Percentiles rank a stretch among this genome's conserved stretches.
Conservation (phyloP, 2,329 filamentous ascomycete species). For the Fusarium sp. region DNA sequence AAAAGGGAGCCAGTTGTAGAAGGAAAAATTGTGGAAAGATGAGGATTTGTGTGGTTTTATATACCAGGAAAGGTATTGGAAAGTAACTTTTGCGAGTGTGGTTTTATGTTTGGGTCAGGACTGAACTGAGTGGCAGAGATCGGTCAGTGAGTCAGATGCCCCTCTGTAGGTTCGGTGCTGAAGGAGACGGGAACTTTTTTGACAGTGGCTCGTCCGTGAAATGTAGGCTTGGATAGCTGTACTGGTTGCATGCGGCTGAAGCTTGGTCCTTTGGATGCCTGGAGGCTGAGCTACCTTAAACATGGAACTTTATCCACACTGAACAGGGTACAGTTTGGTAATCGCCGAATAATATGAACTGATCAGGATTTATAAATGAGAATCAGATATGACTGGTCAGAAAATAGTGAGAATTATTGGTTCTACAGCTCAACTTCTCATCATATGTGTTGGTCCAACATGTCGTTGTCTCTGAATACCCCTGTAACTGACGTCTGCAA, state of each 20-base stretch:
- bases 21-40: too few relatives aligned
- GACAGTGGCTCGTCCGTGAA: not conserved
- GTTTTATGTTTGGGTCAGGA: not conserved
- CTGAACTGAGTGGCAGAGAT: not conserved
- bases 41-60: slow-evolving; percentile 13
- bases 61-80: not conserved
- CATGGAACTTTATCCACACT: not conserved
- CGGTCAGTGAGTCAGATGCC: slow-evolving; percentile 31
- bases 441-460: not conserved
- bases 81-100: not conserved
- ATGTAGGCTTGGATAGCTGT: not conserved
- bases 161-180: not conserved
- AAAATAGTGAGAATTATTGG: not conserved
- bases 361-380: not conserved
- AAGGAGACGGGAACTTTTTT: not conserved
- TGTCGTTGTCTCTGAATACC: not conserved
- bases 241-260: slow-evolving; percentile 26
- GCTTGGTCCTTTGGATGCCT: slow-evolving; percentile 25
- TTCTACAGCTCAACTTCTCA: too few relatives aligned
- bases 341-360: not conserved
- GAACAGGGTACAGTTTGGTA: not conserved
- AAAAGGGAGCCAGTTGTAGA: not conserved
- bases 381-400: not conserved
- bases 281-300: slow-evolving; percentile 7
- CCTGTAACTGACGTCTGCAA: not conserved